Conservation (phyloP, 2,329 filamentous ascomycete genomes). For the Neonectria magnoliae region DNA sequence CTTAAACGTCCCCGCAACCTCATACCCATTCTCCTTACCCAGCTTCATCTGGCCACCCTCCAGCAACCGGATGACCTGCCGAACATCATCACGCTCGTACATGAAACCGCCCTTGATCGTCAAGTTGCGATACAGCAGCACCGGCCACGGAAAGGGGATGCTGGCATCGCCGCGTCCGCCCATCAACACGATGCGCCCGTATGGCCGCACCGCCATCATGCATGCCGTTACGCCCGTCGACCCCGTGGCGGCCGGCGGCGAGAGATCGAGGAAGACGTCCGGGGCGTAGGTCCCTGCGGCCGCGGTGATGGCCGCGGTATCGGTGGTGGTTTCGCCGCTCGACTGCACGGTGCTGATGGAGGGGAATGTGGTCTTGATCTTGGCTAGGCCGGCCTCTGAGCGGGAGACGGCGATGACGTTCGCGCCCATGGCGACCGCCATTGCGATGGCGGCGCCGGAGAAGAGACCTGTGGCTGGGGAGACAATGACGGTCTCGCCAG, state of each 20-base stretch:
- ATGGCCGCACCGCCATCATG: slow-evolving; percentile 48
- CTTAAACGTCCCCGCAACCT: slow-evolving; percentile 18
- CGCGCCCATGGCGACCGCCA: slow-evolving; percentile 61
- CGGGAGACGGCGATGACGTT: slow-evolving; percentile 62
- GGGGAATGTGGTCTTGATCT: slow-evolving; percentile 41
- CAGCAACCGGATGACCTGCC: slow-evolving; percentile 22
- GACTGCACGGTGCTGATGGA: slow-evolving; percentile 52
- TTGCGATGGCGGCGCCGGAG: slow-evolving; percentile 57
- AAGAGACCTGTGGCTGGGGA: slow-evolving; percentile 61
- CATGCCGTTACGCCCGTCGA: slow-evolving; percentile 52
- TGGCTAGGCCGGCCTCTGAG: slow-evolving; percentile 48
- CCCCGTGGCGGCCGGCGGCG: slow-evolving; percentile 49
- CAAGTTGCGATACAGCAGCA: slow-evolving; percentile 46
- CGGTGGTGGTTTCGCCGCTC: slow-evolving; percentile 51
- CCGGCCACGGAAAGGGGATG: slow-evolving; percentile 32
- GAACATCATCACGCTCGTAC: slow-evolving; percentile 45
- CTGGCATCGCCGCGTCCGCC: slow-evolving; percentile 44
- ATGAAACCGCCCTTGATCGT: slow-evolving; percentile 53
- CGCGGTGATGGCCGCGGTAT: slow-evolving; percentile 48
- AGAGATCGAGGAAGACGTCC: slow-evolving; percentile 58
- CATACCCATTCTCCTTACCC: slow-evolving; percentile 27
- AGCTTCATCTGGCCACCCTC: slow-evolving; percentile 30
- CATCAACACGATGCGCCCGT: slow-evolving; percentile 38
- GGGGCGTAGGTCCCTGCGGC: slow-evolving; percentile 42
- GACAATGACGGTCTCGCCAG: slow-evolving; percentile 61